A percentile compares a stretch with the other conserved stretches of the same genome.
These are phyloP conservation scores for Penicillium sclerotiorum DNA, from an alignment of 2,329 filamentous ascomycete species.

Conservation along the genomic window DNA sequence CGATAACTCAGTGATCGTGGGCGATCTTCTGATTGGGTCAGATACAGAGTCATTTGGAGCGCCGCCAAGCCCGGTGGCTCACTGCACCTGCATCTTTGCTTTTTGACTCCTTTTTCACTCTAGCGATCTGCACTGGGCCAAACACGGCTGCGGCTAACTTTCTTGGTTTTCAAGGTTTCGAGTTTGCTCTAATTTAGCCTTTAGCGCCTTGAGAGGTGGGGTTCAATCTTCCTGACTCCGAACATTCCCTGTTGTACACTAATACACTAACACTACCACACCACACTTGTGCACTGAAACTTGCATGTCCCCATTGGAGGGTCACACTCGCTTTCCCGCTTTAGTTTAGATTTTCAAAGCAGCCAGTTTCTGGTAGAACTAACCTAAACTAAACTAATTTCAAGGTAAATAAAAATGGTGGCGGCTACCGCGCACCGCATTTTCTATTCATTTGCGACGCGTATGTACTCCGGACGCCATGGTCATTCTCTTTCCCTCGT, in stretches of 20 bases:
- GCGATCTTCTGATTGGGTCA: slow-evolving; percentile 19
- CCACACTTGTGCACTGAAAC: neutral
- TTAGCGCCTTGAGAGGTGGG: neutral
- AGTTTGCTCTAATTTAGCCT: neutral
- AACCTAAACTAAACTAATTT: neutral
- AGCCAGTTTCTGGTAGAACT: neutral
- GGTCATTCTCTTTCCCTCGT: neutral
- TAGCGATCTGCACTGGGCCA: slow-evolving; percentile 21
- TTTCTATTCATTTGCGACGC: slow-evolving; percentile 1
- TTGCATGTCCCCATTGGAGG: neutral
- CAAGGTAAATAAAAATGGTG: slow-evolving; percentile 8
- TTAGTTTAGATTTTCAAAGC: too few species aligned
- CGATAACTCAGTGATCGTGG: slow-evolving; percentile 16
- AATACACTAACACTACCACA: neutral
- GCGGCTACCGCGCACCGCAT: slow-evolving; percentile 25
- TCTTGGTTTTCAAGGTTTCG: neutral
- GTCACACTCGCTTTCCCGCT: neutral
- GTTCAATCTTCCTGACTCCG: too few species aligned
- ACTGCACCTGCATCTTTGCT: slow-evolving; percentile 14
- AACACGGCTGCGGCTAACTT: slow-evolving; percentile 12
- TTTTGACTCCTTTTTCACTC: too few species aligned
- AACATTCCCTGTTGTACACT: neutral
- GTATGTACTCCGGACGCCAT: neutral
- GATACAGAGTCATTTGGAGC: slow-evolving; percentile 20
- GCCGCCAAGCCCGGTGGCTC: slow-evolving; percentile 24